Base-by-base conservation (phyloP, 352 stramenopile species). In the Aphanomyces astaci region DNA sequence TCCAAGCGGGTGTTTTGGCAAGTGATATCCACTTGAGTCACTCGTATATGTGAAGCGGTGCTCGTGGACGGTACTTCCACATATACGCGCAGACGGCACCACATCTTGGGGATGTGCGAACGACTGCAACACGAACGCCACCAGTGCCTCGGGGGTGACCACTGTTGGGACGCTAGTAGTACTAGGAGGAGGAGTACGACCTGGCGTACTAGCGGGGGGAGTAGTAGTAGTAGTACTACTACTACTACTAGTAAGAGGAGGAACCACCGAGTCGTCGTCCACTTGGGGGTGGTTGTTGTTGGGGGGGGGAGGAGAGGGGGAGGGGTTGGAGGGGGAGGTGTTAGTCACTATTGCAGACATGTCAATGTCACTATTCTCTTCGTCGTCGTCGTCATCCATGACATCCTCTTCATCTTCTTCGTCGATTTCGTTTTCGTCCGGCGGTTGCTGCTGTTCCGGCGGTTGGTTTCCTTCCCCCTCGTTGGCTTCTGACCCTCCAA, bases 351-450 rank as follows among this genome's bases (percentile, higher is more conserved):
- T n/a, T n/a, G n/a, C n/a, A n/a, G n/a, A n/a, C 4, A 7, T 22
- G n/a, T 77, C 70, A 0, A 62, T 46, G 10, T 31, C 19, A 27
- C 63, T 30, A 9, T 69, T 45, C 3, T 65, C 46, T 4, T 32
- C 51, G 2, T 62, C 55, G 22, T 54, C 64, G n/a, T 75, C 49
- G 15, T 72, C 70, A 9, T 77, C 73, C 0, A 73, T 72, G 3
- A 64, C 71, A 17, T 84, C 77, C 4, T 59, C 28, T 25, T 66
- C 71, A 33, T 88, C 79, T 43, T 79, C 73, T 32, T 78, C 66
- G 1, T 19, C 63, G 39, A 64, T 66, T 31, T 78, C 68, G 25
- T 54, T 43, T 3, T 67, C 72, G 5, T 54, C 24, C 32, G 72
- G 28, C 19, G 48, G 49, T 15, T 69, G 40, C 2, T 70, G 48